Conservation (phyloP, 768 basidiomycete genomes). For the Pholiota conissans region DNA sequence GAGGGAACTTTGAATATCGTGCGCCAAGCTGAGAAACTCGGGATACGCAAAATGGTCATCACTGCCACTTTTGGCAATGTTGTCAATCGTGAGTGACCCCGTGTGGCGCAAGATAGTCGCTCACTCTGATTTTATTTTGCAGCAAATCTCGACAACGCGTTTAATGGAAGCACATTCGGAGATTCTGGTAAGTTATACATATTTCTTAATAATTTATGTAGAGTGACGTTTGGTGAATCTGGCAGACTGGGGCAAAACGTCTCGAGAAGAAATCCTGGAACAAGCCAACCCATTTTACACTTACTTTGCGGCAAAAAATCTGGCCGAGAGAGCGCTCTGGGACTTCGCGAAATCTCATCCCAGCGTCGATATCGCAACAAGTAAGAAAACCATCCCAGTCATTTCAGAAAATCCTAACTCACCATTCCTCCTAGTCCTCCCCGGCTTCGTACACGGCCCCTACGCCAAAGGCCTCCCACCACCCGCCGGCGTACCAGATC, state of each 20-base stretch:
- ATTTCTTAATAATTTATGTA: neutral
- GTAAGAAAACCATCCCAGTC: too few species aligned
- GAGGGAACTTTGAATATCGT: constrained; percentile 38
- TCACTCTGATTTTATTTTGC: neutral
- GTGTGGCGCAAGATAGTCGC: constrained; percentile 18
- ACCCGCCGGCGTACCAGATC: constrained; percentile 15
- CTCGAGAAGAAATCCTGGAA: constrained; percentile 26
- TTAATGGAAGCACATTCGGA: neutral
- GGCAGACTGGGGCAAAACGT: constrained; percentile 29
- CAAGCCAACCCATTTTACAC: constrained; percentile 23
- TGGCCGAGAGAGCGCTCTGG: constrained; percentile 41
- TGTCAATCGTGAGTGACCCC: constrained; percentile 18
- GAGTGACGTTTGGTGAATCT: too few species aligned
- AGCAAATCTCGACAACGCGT: neutral
- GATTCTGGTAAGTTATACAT: neutral
- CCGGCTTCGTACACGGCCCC: constrained; percentile 35
- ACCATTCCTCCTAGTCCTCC: constrained; percentile 22
- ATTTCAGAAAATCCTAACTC: too few species aligned
- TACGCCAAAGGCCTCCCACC: constrained; percentile 27
- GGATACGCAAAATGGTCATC: constrained; percentile 30
- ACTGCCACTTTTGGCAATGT: constrained; percentile 10
- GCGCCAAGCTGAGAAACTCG: constrained; percentile 31
- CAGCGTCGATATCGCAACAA: constrained; percentile 33
- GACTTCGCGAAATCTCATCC: constrained; percentile 37
- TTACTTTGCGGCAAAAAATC: constrained; percentile 39